These are phyloP conservation scores for Penicillium diatomitis DNA, from an alignment of 495 filamentous ascomycete genomes.

Conservation along the genomic window DNA sequence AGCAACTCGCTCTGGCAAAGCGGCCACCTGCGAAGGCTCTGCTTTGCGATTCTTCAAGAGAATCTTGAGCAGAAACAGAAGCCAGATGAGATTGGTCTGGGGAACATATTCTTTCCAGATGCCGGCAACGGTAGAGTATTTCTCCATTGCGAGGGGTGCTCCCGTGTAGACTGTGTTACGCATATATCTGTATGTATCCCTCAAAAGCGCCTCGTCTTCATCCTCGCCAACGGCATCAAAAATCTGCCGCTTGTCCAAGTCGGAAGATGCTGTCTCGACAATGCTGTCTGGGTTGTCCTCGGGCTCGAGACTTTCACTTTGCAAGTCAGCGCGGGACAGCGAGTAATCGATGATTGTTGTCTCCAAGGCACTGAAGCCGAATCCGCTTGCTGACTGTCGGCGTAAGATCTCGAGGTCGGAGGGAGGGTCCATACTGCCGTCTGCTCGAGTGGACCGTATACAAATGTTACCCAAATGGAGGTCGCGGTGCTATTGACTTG, in stretches of 20 bases:
- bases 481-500: constrained; percentile 57
- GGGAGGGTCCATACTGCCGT: constrained; percentile 26
- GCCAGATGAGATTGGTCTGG: constrained; percentile 42
- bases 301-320: constrained; percentile 8
- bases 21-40: constrained; percentile 4
- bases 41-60: constrained; percentile 33
- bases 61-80: constrained; percentile 40
- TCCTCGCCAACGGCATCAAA: constrained; percentile 37
- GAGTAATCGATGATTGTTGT: constrained; percentile 89
- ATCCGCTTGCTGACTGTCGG: constrained; percentile 34
- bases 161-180: constrained; percentile 31
- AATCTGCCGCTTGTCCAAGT: constrained; percentile 38
- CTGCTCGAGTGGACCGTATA: constrained; percentile 41
- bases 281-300: constrained; percentile 16
- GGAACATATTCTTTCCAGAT: constrained; percentile 41
- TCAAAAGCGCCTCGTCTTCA: constrained; percentile 32
- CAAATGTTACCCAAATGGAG: constrained; percentile 85
- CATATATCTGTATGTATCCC: constrained; percentile 39
- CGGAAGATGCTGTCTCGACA: constrained; percentile 33
- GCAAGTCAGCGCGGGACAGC: constrained; percentile 55
- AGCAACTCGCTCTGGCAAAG: constrained; percentile 17
- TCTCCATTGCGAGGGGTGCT: constrained; percentile 21
- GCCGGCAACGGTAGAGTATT: constrained; percentile 22
- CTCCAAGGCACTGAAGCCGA: constrained; percentile 61
- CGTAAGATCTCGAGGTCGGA: constrained; percentile 21